Percentiles rank a stretch among this genome's conserved stretches.
These are phyloP conservation scores for Shiraia sp. DNA, from an alignment of 2,329 filamentous ascomycete species.

Conservation along the genomic window DNA sequence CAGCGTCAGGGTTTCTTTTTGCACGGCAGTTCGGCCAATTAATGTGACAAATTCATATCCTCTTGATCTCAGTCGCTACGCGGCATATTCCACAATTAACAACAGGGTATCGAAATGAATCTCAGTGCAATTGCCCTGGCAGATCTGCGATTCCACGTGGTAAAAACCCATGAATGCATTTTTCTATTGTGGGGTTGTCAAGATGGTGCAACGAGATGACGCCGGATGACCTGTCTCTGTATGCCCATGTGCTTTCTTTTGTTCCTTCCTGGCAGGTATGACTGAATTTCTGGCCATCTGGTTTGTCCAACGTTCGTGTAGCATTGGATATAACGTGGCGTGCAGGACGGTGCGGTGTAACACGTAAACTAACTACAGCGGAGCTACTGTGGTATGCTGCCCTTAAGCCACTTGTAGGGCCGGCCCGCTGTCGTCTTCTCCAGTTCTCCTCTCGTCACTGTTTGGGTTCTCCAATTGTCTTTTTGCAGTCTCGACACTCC, in stretches of 20 bases:
- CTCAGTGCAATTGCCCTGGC: neutral
- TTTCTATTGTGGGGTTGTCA: constrained; percentile 1
- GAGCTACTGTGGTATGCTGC: constrained; percentile 9
- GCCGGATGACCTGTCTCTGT: neutral
- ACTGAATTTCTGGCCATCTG: constrained; percentile 1
- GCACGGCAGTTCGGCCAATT: neutral
- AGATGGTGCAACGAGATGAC: neutral
- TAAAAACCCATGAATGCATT: neutral
- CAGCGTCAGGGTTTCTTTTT: constrained; percentile 2
- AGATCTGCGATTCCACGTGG: neutral
- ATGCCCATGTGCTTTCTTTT: constrained; percentile 9
- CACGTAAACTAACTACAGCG: constrained; percentile 2
- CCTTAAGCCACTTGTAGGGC: constrained; percentile 2
- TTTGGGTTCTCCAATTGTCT: neutral
- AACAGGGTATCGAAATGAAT: too few relatives aligned
- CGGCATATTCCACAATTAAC: too few relatives aligned
- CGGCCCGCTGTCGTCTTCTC: neutral
- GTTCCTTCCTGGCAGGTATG: constrained; percentile 3
- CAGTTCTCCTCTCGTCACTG: neutral
- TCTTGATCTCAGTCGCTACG: too few relatives aligned
- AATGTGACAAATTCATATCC: neutral
- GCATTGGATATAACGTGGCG: constrained; percentile 15
- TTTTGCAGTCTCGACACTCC: neutral
- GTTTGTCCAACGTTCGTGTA: constrained; percentile 17
- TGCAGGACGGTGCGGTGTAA: constrained; percentile 20